Base-by-base conservation (phyloP, 192 early-diverging fungal genomes). In the Coemansia sp. region DNA sequence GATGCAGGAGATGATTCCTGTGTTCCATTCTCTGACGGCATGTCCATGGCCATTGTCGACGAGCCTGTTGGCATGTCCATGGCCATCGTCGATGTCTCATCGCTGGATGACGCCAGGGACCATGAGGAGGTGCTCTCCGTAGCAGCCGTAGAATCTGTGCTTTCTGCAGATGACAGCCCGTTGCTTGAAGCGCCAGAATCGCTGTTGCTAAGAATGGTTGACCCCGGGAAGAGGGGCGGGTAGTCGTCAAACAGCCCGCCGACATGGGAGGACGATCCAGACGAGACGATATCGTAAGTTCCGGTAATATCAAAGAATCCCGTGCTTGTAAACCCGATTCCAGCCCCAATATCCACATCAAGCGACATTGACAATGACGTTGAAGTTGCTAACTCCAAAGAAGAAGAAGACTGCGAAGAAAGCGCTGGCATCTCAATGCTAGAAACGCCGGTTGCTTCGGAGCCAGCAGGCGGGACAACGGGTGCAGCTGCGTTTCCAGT, bases 171-270 rank as follows among this genome's bases (percentile, higher is more conserved):
- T 11, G 46, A 5, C 12, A 48, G 11, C 11, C 46, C n/a, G 5
- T 11, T 48, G 46, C 46, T 48, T 48, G 46, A n/a, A 14, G 46
- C 5, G 5, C 1, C 46, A 48, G 46, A n/a, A 3, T 48, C 17
- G 57, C 56, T 41, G 39, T 16, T 59, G 14, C 16, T 2, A 13
- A 38, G 17, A 22, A 22, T 60, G 0, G 68, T 67, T 39, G 68
- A 55, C 1, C 14, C 45, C 10, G 68, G 32, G 32, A 43, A 48
- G 19, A 64, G 37, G 2, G 68, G 64, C 38, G 74, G 40, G 5
- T 66, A 20, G 38, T 64, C 44, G 44, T 62, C 64, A 42, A 61
- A 67, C 51, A 70, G 14, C 1, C 44, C 65, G 25, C 49, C 16
- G 0, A 5, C 12, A 32, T 49, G 55, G 10, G 67, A 69, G 2